Conservation (phyloP, 2,329 filamentous ascomycete genomes). For the Colletotrichum sidae region DNA sequence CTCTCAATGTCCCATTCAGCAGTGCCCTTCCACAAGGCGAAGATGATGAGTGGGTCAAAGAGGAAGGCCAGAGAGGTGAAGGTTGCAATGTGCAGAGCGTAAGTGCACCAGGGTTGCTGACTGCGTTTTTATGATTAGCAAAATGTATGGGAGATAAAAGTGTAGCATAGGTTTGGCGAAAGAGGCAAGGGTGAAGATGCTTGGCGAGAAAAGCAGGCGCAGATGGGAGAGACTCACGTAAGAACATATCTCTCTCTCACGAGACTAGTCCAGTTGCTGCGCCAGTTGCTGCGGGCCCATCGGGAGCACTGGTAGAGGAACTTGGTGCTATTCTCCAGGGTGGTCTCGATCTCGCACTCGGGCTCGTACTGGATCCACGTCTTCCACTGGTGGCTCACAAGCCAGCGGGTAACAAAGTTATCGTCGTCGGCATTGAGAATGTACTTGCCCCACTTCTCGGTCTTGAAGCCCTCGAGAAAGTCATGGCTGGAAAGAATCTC, state of each 20-base stretch:
- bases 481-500: slow-evolving; percentile 86
- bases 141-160: slow-evolving; percentile 2
- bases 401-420: slow-evolving; percentile 97
- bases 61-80: slow-evolving; percentile 88
- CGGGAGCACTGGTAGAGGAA: slow-evolving; percentile 94
- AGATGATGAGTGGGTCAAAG: slow-evolving; percentile 79
- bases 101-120: slow-evolving; percentile 92
- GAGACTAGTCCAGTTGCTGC: slow-evolving; percentile 94
- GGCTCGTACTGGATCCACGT: slow-evolving; percentile 95
- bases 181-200: slow-evolving; percentile 12
- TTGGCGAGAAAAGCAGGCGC: slow-evolving; percentile 8
- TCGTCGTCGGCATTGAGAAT: slow-evolving; percentile 97
- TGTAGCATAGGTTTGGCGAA: slow-evolving; percentile 1
- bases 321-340: slow-evolving; percentile 87
- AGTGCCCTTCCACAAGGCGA: slow-evolving; percentile 76
- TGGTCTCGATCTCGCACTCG: slow-evolving; percentile 92
- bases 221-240: slow-evolving; percentile 72
- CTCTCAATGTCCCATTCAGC: slow-evolving; percentile 66
- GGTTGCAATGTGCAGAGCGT: slow-evolving; percentile 92
- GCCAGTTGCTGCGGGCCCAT: slow-evolving; percentile 98
- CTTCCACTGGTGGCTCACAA: slow-evolving; percentile 92
- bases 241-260: slow-evolving; percentile 86
- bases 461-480: slow-evolving; percentile 90
- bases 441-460: slow-evolving; percentile 89
- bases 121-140: slow-evolving; percentile 58